Base-by-base conservation (phyloP, 1,284 basidiomycete genomes). In the Butyriboletus appendiculatus region DNA sequence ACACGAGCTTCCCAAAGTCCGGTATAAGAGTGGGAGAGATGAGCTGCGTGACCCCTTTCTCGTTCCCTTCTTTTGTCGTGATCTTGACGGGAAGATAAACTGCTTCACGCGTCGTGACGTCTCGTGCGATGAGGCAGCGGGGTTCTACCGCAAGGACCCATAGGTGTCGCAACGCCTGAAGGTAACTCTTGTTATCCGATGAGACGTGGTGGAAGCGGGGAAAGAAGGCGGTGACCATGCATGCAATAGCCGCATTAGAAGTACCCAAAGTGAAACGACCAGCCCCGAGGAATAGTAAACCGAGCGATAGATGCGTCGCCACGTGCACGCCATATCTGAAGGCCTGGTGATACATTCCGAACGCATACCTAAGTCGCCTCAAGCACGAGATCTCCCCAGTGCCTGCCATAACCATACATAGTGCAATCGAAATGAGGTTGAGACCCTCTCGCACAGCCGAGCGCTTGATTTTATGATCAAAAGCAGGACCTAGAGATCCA, bases 91-190 rank as follows among this genome's bases (percentile, higher is more conserved):
- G 96, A 0, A 98, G 80, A 69, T 94, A 96, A 15, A 96, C 91
- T 0, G 93, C 85, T 66, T 96, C 92, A 15, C 84, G 82, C 2
- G 91, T 93, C 62, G 96, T 94, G 33, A 96, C 90, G 63, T 98
- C 95, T 35, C 92, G 83, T 0, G 94, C 92, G 35, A 96, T 84
- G 12, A 99, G 78, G 68, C 96, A 96, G 43, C 97, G 78, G 4
- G 97, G 96, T 65, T 99, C 96, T 15, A 92, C 88, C 1, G 97
- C 97, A 35, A 99, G 77, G 3, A 92, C 92, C 97, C 97, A 99
- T 28, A 99, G 74, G 71, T 99, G 96, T 5, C 97, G 84, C 58
- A 96, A 84, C 0, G 95, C 94, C 70, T 98, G 97, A 5, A 98
- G 80, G 66, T 94, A 96, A 38, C 89, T 86, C 56, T 90, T 89